phyloP scores from a whole-genome alignment of 345 rosid genomes.

The Bruguiera parviflora region DNA sequence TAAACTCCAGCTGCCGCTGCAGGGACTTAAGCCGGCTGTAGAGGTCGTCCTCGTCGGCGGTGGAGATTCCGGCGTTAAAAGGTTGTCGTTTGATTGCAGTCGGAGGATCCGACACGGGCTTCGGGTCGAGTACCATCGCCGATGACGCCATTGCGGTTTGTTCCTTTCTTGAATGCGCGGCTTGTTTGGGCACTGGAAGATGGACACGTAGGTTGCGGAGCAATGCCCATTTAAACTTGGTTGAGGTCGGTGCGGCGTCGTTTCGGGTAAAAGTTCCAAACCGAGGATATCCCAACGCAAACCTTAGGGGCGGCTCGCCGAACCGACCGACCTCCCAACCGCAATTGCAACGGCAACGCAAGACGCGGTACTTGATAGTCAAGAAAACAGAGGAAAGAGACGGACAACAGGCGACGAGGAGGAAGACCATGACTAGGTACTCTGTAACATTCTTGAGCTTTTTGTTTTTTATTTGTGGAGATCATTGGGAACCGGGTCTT shows the following conservation, averaged over 20 bases:
- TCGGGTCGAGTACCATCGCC: conserved; percentile 51
- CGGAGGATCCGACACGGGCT: conserved; percentile 28
- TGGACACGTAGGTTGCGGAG: background rate
- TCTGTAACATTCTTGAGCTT: conserved; percentile 12
- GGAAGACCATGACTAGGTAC: conserved; percentile 21
- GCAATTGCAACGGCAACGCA: no score
- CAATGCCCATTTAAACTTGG: background rate
- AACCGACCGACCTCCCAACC: no score
- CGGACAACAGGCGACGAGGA: background rate
- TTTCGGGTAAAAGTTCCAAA: no score
- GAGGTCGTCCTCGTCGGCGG: conserved; percentile 66
- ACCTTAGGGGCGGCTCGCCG: no score
- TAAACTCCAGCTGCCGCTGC: conserved; percentile 69
- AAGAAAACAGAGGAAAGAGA: background rate
- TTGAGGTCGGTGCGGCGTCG: no score
- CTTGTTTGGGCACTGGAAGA: background rate
- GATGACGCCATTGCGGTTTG: conserved; percentile 37
- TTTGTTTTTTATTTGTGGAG: conserved; percentile 30
- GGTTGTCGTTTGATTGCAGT: conserved; percentile 14
- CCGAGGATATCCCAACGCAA: no score
- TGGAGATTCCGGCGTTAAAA: conserved; percentile 6
- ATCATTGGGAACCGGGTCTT: conserved; percentile 25
- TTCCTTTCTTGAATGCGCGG: background rate
- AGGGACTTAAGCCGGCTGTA: conserved; percentile 62
- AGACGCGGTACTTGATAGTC: no score